phyloP scores from a whole-genome alignment of 805 yeast species.

The Saccharomyces kudriavzevii region DNA sequence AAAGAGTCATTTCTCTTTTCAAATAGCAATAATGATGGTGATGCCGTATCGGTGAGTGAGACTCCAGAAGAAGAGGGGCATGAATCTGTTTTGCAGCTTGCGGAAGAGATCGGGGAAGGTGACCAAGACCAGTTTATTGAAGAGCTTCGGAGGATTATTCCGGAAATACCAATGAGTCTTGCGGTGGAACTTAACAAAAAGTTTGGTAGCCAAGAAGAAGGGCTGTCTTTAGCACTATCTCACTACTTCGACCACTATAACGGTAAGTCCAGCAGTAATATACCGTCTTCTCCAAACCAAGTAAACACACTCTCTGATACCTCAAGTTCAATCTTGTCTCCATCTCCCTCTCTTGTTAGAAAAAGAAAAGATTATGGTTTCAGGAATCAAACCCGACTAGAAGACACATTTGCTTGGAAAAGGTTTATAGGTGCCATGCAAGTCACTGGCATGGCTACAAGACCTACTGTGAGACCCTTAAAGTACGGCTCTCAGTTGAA shows the following conservation, averaged over 20 bases:
- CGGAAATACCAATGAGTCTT: conserved; percentile 22
- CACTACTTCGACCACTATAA: conserved; percentile 32
- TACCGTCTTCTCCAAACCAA: not conserved
- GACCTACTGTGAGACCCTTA: conserved; percentile 45
- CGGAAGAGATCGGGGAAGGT: conserved; percentile 5
- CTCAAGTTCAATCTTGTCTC: not conserved
- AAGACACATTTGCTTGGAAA: conserved; percentile 27
- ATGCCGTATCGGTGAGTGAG: not conserved
- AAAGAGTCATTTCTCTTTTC: conserved; percentile 18
- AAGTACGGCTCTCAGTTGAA: conserved; percentile 38
- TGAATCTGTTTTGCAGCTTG: not conserved
- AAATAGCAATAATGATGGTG: not conserved
- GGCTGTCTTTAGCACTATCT: conserved; percentile 34
- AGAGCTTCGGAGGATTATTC: conserved; percentile 31
- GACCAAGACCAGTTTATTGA: conserved; percentile 24
- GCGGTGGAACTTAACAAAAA: conserved; percentile 22
- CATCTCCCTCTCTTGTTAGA: conserved; percentile 1
- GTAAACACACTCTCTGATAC: not conserved
- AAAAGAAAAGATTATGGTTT: conserved; percentile 1
- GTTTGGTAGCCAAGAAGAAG: conserved; percentile 22
- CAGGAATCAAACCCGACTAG: conserved; percentile 8
- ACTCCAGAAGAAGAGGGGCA: conserved; percentile 2
- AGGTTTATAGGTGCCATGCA: conserved; percentile 53
- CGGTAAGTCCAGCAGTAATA: not conserved
- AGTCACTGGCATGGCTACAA: conserved; percentile 63